phyloP scores from a whole-genome alignment of 345 rosid species.

The Rhizophora apiculata region DNA sequence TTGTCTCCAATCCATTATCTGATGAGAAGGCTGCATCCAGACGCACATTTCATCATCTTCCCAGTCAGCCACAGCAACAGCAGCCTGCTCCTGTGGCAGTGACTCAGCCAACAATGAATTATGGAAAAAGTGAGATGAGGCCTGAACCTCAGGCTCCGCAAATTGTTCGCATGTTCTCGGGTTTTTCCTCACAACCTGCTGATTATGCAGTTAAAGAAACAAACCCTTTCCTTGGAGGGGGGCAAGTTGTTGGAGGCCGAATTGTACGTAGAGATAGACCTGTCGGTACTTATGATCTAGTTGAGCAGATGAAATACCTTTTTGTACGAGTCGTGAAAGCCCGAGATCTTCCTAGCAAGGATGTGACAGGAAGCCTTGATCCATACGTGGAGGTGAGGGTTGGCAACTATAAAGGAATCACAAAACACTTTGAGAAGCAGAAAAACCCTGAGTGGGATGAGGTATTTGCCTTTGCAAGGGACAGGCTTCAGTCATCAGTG shows the following conservation, averaged over 20 bases:
- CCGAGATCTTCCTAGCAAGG: constrained; percentile 28
- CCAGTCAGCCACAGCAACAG: constrained; percentile 28
- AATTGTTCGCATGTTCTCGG: constrained; percentile 36
- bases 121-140: constrained; percentile 46
- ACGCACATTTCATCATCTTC: constrained; percentile 43
- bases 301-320: constrained; percentile 32
- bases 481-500: constrained; percentile 26
- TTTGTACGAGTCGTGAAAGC: constrained; percentile 29
- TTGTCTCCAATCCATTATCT: constrained; percentile 17
- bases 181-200: constrained; percentile 36
- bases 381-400: constrained; percentile 35
- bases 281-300: constrained; percentile 29
- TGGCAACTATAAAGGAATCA: constrained; percentile 30
- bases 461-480: constrained; percentile 34
- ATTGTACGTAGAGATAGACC: constrained; percentile 35
- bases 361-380: constrained; percentile 31
- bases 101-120: constrained; percentile 29
- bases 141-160: constrained; percentile 43
- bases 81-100: constrained; percentile 20
- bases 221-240: constrained; percentile 32
- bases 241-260: constrained; percentile 64
- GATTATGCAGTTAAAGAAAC: constrained; percentile 31
- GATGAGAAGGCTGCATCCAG: constrained; percentile 30
- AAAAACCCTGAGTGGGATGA: constrained; percentile 31
- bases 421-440: constrained; percentile 27